Evolutionary conservation across 2,329 filamentous ascomycete species (phyloP), one percentile per base, ranked within the genome.

Genomic region (Fusarium domesticum): DNA sequence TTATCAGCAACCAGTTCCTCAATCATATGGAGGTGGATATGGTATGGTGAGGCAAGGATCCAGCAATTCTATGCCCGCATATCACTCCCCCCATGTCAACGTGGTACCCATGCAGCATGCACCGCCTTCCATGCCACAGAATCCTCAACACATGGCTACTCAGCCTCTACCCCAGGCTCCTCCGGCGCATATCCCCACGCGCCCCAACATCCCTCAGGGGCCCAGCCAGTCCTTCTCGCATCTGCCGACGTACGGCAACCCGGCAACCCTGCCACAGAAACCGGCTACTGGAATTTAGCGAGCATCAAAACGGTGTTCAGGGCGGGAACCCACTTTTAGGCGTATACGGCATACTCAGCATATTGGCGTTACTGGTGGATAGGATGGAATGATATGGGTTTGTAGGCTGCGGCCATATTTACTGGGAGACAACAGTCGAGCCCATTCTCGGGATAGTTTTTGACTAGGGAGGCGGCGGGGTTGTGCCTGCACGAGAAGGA

Each of bases 261-360:
- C 78, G 45, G 77, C 78, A 23, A 76, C 76, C 23, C 62, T 82
- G 60, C 78, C 78, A 47, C 78, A 81, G 60, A 81, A 81, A 65
- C 78, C 78, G 46, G 67, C 74, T 25, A 71, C 72, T 47, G 72
- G 70, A 58, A 69, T 74, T 57, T 74, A 72, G 51, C 58, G 50
- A 54, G 53, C 11, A 50, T 39, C 42, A 47, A 52, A 39, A 51
- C 43, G 56, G 56, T 63, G 56, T 62, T 62, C 37, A 47, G 54
- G 50, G 47, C 35, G 43, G 55, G 52, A 48, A 53, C 53, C 56
- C 55, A 52, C 48, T 51, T 35, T 37, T 53, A 59, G 64, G 64
- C 62, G 64, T 60, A 66, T 53, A 60, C 50, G 64, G 60, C 54
- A 64, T 65, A 58, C 57, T 59, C 65, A 64, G 59, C 63, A 67